Evolutionary conservation across 805 yeast species (phyloP).

Genomic region (Candida pseudoglaebosa): DNA sequence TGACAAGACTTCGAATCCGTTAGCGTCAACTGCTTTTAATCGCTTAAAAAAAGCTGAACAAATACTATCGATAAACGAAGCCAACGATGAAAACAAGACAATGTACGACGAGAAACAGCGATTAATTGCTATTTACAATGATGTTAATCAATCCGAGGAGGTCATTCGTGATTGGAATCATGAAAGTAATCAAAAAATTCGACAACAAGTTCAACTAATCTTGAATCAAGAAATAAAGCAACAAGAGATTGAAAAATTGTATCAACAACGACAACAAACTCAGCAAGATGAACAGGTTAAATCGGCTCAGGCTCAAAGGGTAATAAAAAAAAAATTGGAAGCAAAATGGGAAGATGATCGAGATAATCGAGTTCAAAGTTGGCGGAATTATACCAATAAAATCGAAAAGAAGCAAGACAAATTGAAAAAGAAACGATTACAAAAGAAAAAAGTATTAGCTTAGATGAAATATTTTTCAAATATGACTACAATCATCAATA

Average conservation of each 20-base stretch:
- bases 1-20: constrained; percentile 51
- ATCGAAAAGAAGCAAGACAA: constrained; percentile 45
- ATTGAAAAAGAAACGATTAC: constrained; percentile 25
- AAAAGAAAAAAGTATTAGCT: constrained; percentile 34
- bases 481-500: too few species aligned
- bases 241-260: constrained; percentile 22
- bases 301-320: constrained; percentile 37
- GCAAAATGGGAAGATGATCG: constrained; percentile 59
- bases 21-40: constrained; percentile 66
- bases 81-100: constrained; percentile 8
- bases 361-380: constrained; percentile 53
- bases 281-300: constrained; percentile 20
- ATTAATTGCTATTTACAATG: constrained; percentile 28
- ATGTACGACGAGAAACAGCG: constrained; percentile 16
- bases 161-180: constrained; percentile 9
- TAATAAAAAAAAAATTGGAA: constrained; percentile 39
- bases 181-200: constrained; percentile 21
- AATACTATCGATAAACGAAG: constrained; percentile 20
- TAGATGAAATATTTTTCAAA: not conserved
- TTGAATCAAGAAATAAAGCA: constrained; percentile 36
- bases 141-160: constrained; percentile 9
- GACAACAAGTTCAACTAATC: constrained; percentile 40
- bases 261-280: constrained; percentile 25
- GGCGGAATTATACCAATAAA: constrained; percentile 51
- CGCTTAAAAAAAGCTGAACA: constrained; percentile 51